Evolutionary conservation across 2,329 filamentous ascomycete genomes (phyloP).

Genomic region (Stachybotrys elegans): DNA sequence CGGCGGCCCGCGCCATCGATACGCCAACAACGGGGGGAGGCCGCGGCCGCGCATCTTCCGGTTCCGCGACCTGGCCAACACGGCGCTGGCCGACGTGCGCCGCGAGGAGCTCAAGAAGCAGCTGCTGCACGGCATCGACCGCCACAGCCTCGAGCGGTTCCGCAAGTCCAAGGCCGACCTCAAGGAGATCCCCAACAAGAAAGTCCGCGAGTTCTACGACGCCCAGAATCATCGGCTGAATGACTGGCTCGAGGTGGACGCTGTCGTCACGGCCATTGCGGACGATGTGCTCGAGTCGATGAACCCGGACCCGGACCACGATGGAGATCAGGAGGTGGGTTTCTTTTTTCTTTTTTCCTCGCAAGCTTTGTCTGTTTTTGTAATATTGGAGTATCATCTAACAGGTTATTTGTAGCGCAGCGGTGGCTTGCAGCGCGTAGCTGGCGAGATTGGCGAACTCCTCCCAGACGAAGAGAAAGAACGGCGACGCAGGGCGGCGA

Average conservation of each 20-base stretch:
- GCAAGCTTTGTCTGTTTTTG: too few relatives aligned
- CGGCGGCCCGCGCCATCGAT: background rate
- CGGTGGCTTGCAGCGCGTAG: conserved; percentile 23
- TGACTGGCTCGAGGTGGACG: conserved; percentile 28
- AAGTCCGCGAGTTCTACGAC: conserved; percentile 22
- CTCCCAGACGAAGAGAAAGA: conserved; percentile 24
- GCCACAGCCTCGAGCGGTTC: conserved; percentile 19
- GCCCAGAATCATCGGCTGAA: conserved; percentile 24
- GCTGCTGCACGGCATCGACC: conserved; percentile 23
- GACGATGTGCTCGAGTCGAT: conserved; percentile 27
- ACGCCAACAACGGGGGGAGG: conserved; percentile 2
- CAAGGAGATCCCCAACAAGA: conserved; percentile 20
- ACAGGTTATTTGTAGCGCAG: too few relatives aligned
- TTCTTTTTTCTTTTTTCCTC: background rate
- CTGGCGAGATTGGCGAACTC: conserved; percentile 23
- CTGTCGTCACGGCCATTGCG: conserved; percentile 26
- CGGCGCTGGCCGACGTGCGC: conserved; percentile 23
- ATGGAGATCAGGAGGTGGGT: conserved; percentile 21
- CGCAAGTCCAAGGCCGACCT: conserved; percentile 23
- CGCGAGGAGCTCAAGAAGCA: conserved; percentile 23
- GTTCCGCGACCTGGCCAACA: conserved; percentile 23
- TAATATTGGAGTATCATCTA: too few relatives aligned
- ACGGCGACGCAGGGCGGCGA: conserved; percentile 16
- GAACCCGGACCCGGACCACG: conserved; percentile 28
- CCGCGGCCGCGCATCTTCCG: conserved; percentile 29